These are phyloP conservation scores for Cordyceps tenuipes DNA, from an alignment of 2,329 filamentous ascomycete species.

Conservation along the genomic window DNA sequence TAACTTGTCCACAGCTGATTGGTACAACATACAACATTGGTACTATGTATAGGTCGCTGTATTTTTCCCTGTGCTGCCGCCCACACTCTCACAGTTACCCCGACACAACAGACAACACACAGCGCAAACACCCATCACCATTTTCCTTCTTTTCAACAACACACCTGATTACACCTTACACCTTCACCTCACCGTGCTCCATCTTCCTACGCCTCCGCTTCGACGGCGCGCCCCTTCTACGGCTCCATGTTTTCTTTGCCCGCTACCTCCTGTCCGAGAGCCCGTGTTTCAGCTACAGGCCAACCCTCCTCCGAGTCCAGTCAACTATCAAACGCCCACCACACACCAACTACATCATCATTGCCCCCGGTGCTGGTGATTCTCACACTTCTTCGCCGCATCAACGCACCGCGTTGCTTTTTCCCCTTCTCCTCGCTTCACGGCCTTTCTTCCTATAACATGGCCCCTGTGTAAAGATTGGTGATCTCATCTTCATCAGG, in stretches of 20 bases:
- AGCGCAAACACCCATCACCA: background rate
- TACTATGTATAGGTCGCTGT: too few relatives aligned
- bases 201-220: background rate
- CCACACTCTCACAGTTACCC: background rate
- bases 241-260: slow-evolving; percentile 6
- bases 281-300: slow-evolving; percentile 4
- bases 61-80: too few relatives aligned
- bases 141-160: slow-evolving; percentile 4
- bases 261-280: slow-evolving; percentile 2
- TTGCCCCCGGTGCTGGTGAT: background rate
- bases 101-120: background rate
- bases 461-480: background rate
- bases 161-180: background rate
- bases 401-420: background rate
- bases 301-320: background rate
- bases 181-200: background rate
- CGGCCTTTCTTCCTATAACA: background rate
- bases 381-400: background rate
- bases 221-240: slow-evolving; percentile 5
- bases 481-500: slow-evolving; percentile 4
- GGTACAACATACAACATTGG: too few relatives aligned
- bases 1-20: too few relatives aligned
- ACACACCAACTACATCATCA: background rate
- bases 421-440: background rate
- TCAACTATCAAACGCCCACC: slow-evolving; percentile 5